These are phyloP conservation scores for Laguncularia racemosa DNA, from an alignment of 345 rosid genomes.

Conservation along the genomic window DNA sequence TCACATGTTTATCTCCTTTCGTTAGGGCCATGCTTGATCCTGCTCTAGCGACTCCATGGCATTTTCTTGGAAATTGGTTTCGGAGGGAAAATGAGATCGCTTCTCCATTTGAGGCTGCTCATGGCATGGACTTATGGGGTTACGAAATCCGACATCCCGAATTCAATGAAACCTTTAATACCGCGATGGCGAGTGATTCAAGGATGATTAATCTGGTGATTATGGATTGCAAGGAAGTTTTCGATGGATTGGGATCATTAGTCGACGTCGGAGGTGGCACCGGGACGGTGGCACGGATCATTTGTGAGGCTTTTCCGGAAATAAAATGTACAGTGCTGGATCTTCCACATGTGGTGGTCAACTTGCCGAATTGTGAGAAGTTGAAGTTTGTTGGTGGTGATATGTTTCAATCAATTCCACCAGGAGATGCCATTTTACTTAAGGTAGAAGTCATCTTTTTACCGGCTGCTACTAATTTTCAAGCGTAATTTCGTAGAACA, in stretches of 20 bases:
- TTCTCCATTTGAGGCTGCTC: conserved; percentile 24
- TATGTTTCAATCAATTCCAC: conserved; percentile 35
- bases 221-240: conserved; percentile 23
- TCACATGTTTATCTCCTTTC: conserved; percentile 25
- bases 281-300: conserved; percentile 24
- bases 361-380: conserved; percentile 12
- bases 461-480: background rate
- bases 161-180: conserved; percentile 17
- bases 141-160: conserved; percentile 11
- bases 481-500: background rate
- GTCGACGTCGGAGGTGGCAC: conserved; percentile 51
- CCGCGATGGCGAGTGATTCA: conserved; percentile 40
- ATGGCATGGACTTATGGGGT: conserved; percentile 28
- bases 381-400: conserved; percentile 40
- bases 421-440: conserved; percentile 30
- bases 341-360: conserved; percentile 31
- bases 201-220: conserved; percentile 22
- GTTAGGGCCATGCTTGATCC: conserved; percentile 22
- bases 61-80: conserved; percentile 25
- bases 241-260: conserved; percentile 28
- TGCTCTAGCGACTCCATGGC: conserved; percentile 19
- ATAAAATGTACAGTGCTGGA: conserved; percentile 37
- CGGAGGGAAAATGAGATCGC: background rate
- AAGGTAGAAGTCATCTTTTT: conserved; percentile 20
- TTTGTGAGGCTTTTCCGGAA: conserved; percentile 22